Conservation (phyloP, 106 monocot genomes). For the Xerophyta viscosa region DNA sequence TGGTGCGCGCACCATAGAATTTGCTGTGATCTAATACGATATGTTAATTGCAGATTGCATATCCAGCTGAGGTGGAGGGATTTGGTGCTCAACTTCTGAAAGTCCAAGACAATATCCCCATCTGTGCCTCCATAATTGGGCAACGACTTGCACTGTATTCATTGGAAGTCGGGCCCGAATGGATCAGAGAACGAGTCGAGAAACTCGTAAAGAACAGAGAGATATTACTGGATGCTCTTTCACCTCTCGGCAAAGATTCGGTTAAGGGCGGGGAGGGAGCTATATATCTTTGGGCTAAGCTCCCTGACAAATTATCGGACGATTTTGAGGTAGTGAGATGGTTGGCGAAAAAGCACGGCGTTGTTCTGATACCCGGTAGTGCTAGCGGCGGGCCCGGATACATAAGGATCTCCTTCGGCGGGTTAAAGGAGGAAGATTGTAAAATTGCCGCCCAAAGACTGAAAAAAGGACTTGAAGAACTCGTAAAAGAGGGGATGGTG, state of each 20-base stretch:
- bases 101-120: slow-evolving; percentile 97
- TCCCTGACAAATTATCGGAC: slow-evolving; percentile 55
- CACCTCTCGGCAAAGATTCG: slow-evolving; percentile 66
- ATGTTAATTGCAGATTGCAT: slow-evolving; percentile 65
- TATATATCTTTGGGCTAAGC: slow-evolving; percentile 95
- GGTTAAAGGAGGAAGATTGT: slow-evolving; percentile 65
- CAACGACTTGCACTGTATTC: slow-evolving; percentile 80
- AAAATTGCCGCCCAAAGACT: slow-evolving; percentile 56
- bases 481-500: slow-evolving; percentile 77
- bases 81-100: slow-evolving; percentile 74
- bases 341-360: slow-evolving; percentile 64
- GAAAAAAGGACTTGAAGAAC: slow-evolving; percentile 63
- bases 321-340: slow-evolving; percentile 87
- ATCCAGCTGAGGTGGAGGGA: slow-evolving; percentile 57
- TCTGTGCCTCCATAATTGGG: slow-evolving; percentile 89
- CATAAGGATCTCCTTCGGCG: slow-evolving; percentile 85
- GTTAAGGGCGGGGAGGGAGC: slow-evolving; percentile 94
- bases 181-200: slow-evolving; percentile 66
- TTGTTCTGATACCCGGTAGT: slow-evolving; percentile 82
- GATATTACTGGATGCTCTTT: slow-evolving; percentile 51
- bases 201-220: slow-evolving; percentile 72
- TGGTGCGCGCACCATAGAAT: too few species aligned
- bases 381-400: slow-evolving; percentile 73
- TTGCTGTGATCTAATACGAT: too few species aligned
- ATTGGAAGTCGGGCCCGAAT: slow-evolving; percentile 55